Evolutionary conservation across 768 basidiomycete species (phyloP).

Genomic region (Leccinum rimulosum): DNA sequence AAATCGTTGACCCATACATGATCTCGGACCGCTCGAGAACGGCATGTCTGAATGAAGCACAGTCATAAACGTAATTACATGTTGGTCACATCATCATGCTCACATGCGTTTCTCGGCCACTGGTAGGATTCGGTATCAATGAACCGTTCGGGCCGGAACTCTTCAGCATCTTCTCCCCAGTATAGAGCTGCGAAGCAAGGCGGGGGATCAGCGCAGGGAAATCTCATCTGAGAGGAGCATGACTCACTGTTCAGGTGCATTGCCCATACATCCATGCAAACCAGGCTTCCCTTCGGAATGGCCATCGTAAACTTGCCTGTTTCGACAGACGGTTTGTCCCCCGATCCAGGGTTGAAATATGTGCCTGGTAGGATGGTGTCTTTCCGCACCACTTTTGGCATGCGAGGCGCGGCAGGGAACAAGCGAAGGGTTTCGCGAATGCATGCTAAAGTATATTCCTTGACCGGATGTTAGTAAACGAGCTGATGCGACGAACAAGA

Average conservation of each 20-base stretch:
- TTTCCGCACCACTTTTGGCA: constrained; percentile 33
- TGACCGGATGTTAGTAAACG: background rate
- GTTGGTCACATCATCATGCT: constrained; percentile 11
- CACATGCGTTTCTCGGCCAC: background rate
- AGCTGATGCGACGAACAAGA: background rate
- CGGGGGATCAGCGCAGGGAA: background rate
- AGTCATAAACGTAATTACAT: background rate
- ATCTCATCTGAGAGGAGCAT: background rate
- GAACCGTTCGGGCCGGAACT: constrained; percentile 51
- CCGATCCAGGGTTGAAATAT: constrained; percentile 32
- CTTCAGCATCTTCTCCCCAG: constrained; percentile 45
- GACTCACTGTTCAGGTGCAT: constrained; percentile 46
- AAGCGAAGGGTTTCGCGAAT: constrained; percentile 47
- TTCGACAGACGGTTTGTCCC: constrained; percentile 10
- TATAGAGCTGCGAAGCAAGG: constrained; percentile 36
- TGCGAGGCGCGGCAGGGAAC: constrained; percentile 37
- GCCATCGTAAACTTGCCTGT: constrained; percentile 34
- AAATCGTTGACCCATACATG: constrained; percentile 51
- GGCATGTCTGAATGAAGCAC: constrained; percentile 34
- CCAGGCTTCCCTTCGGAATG: constrained; percentile 38
- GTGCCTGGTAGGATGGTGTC: constrained; percentile 37
- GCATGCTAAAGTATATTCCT: constrained; percentile 44
- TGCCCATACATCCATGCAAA: constrained; percentile 42
- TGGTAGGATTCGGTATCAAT: constrained; percentile 46
- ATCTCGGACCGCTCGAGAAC: constrained; percentile 45